Base-by-base conservation (phyloP, 805 yeast species). In the Kluyveromyces nonfermentans region DNA sequence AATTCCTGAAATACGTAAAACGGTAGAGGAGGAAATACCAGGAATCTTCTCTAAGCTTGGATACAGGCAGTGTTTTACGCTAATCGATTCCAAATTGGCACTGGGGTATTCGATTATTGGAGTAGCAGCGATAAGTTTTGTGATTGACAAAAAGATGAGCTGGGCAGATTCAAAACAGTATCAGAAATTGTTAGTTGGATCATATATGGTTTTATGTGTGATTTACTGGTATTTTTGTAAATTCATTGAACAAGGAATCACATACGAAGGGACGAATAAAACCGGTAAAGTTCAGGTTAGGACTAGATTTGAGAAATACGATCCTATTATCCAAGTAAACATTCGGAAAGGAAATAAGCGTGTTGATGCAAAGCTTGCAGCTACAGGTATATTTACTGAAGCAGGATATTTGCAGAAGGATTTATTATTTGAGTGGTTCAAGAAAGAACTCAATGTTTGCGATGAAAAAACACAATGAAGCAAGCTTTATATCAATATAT, bases 31-130 rank as follows among this genome's bases (percentile, higher is more conserved):
- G 25, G 56, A 56, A 4, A 35, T 62, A 16, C 60, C 64, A 16
- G 48, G 43, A 4, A 41, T 53, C 16, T 52, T 62, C 33, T 35
- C 46, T 12, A 53, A 59, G 36, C 46, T 60, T 40, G 52, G 52
- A 18, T 59, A 51, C 42, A 48, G 35, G 12, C 57, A 59, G 43
- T 42, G 52, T 1, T 55, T 49, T 42, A 43, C 37, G 15, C 41
- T 59, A 35, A 47, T 53, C 32, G 84, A 78, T 55, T 54, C 67
- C 15, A 75, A 73, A 54, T 58, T 77, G 37, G 73, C 68, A 5
- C 59, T 78, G 41, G 82, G 82, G 1, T 69, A 72, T 45, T 49
- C 68, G 16, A 72, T 76, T 25, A 80, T 73, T 7, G 56, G 62
- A 1, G 59, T 75, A 15, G 77, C 80, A 8, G 82, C 67, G 4